Evolutionary conservation across 345 rosid species (phyloP).

Genomic region (Eucalyptus rudis): DNA sequence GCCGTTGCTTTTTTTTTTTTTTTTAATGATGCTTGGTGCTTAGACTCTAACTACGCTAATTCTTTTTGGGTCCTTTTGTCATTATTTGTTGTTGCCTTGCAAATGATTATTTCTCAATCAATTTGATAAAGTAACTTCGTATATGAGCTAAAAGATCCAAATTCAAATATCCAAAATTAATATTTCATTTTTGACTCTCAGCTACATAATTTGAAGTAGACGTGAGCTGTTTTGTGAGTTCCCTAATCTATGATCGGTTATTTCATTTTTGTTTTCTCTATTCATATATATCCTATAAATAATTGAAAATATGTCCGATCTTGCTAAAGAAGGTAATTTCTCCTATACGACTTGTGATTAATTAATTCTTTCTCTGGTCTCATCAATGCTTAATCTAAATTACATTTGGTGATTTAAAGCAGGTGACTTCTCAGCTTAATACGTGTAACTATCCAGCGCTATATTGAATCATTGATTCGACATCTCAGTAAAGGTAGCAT

Average conservation of each 20-base stretch:
- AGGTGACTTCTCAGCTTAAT: background rate
- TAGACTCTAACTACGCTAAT: background rate
- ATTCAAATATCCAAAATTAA: background rate
- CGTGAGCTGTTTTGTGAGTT: background rate
- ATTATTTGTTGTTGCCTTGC: background rate
- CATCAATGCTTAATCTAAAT: background rate
- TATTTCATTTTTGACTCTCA: background rate
- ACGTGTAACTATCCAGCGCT: fast-evolving
- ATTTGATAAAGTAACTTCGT: fast-evolving
- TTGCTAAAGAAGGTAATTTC: background rate
- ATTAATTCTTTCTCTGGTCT: background rate
- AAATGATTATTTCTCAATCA: background rate
- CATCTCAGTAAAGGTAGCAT: background rate
- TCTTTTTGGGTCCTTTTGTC: no score
- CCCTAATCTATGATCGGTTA: background rate
- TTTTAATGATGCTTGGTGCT: background rate
- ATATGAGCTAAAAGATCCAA: background rate
- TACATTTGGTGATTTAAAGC: background rate
- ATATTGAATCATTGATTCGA: background rate
- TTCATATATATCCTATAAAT: background rate
- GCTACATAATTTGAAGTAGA: background rate
- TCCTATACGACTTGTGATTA: fast-evolving
- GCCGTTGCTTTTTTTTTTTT: background rate
- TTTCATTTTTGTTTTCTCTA: background rate
- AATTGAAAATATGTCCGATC: background rate